Evolutionary conservation across 1,284 basidiomycete genomes (phyloP).

Genomic region (Leccinum fallax): DNA sequence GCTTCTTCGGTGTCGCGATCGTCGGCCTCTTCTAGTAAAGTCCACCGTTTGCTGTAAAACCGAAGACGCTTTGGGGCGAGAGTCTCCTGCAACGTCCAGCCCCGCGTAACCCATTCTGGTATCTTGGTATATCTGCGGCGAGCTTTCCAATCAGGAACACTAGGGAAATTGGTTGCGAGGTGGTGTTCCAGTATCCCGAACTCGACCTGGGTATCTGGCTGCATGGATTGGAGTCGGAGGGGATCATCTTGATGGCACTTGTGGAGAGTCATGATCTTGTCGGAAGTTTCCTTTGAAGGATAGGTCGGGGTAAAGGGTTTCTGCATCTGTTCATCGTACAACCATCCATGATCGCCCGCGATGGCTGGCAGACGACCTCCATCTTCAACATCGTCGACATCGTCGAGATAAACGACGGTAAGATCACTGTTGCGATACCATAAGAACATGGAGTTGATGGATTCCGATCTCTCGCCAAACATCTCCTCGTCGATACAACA

Average conservation of each 20-base stretch:
- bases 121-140: conserved; percentile 5
- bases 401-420: conserved; percentile 29
- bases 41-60: conserved; percentile 31
- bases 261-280: conserved; percentile 16
- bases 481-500: conserved; percentile 27
- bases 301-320: conserved; percentile 7
- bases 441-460: conserved; percentile 28
- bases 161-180: conserved; percentile 12
- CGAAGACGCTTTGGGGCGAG: conserved; percentile 28
- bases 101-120: conserved; percentile 27
- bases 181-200: conserved; percentile 10
- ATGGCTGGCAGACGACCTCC: conserved; percentile 12
- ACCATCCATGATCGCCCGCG: conserved; percentile 14
- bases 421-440: conserved; percentile 26
- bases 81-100: conserved; percentile 34
- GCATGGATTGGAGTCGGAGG: conserved; percentile 12
- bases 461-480: conserved; percentile 22
- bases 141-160: background rate
- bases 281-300: background rate
- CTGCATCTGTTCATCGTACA: conserved; percentile 24
- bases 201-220: conserved; percentile 27
- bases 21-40: conserved; percentile 27
- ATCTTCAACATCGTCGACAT: conserved; percentile 20
- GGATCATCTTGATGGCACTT: conserved; percentile 3
- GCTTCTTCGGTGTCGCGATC: conserved; percentile 18